Base-by-base conservation (phyloP, 345 rosid genomes). In the Salix purpurea region DNA sequence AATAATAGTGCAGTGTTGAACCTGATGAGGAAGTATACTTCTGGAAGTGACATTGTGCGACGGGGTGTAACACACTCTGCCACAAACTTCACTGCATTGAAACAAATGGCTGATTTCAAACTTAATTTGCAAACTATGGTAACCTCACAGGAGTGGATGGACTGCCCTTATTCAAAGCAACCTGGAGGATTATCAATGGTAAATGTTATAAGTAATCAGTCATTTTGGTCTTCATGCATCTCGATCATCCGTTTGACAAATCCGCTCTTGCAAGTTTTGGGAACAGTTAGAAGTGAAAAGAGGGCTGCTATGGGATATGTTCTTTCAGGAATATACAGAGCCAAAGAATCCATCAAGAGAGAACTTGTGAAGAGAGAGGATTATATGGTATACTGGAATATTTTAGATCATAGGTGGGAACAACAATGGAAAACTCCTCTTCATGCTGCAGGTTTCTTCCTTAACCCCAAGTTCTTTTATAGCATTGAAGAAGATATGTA, bases 251-350 rank as follows among this genome's bases (percentile, higher is more conserved):
- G 76, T 40, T 83, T 96, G 82, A 88, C 94, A 1, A 75, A 67
- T 82, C 96, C 95, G n/a, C 91, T 96, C 34, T 61, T 92, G 50
- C 88, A 89, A 37, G 87, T 93, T 83, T 71, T 92, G 75, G 85
- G 77, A 80, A 83, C 88, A 14, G 89, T 84, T 52, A 68, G 82
- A 44, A 86, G 94, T 76, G 88, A 83, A 82, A 92, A 77, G 84
- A 92, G 83, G 80, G 90, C 97, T 82, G 96, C 97, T 69, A 88
- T 93, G 89, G 99, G 97, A 75, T 92, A 91, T 83, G 84, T 93
- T 32, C 88, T 88, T 70, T 96, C 99, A 46, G 99, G 87, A 65
- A 78, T 93, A 26, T 91, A 93, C 70, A 85, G 90, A 75, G 97
- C 91, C 52, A 96, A 92, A 74, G 98, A 93, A 85, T 79, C 88